Evolutionary conservation across 306 rosid species (phyloP).

Genomic region (Corylus americana): DNA sequence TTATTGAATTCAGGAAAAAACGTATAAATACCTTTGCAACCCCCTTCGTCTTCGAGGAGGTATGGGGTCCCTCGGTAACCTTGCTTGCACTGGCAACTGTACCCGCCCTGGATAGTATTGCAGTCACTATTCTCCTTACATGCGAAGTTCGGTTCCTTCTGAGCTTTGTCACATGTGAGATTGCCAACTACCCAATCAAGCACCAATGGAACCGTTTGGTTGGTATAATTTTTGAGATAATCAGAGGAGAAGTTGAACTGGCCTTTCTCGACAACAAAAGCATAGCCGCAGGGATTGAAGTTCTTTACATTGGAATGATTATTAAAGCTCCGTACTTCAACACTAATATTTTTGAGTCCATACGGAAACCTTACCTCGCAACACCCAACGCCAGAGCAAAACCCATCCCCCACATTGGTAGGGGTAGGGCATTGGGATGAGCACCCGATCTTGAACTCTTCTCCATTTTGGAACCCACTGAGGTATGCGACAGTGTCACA

Average conservation of each 20-base stretch:
- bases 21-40: slow-evolving; percentile 12
- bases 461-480: fast-evolving
- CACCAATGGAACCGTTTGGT: neutral
- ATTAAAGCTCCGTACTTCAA: fast-evolving
- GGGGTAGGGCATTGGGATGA: neutral
- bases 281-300: slow-evolving; percentile 39
- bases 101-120: neutral
- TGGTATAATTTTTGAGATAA: neutral
- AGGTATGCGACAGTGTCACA: slow-evolving; percentile 18
- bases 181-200: slow-evolving; percentile 40
- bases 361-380: slow-evolving; percentile 25
- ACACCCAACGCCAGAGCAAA: slow-evolving; percentile 33
- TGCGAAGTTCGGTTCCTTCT: too few relatives aligned
- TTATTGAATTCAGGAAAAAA: too few relatives aligned
- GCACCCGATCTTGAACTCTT: too few relatives aligned
- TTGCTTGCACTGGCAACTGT: slow-evolving; percentile 29
- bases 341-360: neutral
- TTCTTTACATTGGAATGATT: neutral
- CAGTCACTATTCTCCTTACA: neutral
- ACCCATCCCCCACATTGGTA: neutral
- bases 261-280: slow-evolving; percentile 23
- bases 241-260: slow-evolving; percentile 24
- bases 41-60: slow-evolving; percentile 1
- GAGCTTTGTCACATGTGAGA: slow-evolving; percentile 3
- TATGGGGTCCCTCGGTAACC: slow-evolving; percentile 44